A percentile compares a stretch with the other conserved stretches of the same genome.
Conservation (phyloP, 768 basidiomycete genomes). For the Porphyrellus cyaneotinctus region DNA sequence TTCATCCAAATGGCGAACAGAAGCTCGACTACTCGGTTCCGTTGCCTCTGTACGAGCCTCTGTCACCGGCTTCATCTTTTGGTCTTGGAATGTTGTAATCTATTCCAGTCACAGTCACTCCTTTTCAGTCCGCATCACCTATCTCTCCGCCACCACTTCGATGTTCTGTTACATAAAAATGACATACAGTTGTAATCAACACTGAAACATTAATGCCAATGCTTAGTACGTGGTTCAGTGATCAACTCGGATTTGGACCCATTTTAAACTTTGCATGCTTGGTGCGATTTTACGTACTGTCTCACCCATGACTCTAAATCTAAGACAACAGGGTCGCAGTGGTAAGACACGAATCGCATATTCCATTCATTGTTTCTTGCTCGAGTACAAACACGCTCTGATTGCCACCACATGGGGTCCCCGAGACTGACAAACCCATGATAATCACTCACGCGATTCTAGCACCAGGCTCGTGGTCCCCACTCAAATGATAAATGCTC, state of each 20-base stretch:
- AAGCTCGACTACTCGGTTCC: slow-evolving; percentile 64
- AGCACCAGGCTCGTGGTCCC: not conserved
- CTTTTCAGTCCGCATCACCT: slow-evolving; percentile 6
- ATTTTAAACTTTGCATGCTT: not conserved
- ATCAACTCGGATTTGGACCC: not conserved
- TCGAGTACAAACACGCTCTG: not conserved
- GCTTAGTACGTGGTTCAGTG: not conserved
- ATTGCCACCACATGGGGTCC: not conserved
- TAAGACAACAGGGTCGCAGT: slow-evolving; percentile 8
- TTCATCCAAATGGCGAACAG: slow-evolving; percentile 66
- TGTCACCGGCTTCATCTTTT: slow-evolving; percentile 4
- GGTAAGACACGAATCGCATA: not conserved
- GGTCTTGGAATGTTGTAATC: not conserved
- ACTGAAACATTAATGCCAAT: not conserved
- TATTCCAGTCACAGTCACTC: not conserved
- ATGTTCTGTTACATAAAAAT: not conserved
- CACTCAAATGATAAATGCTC: not conserved
- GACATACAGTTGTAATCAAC: not conserved
- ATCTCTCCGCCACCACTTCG: not conserved
- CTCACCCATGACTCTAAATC: not conserved
- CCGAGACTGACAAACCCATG: not conserved
- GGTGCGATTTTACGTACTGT: not conserved
- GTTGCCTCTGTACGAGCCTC: slow-evolving; percentile 60
- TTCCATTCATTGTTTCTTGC: not conserved
- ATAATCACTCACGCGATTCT: not conserved